Evolutionary conservation across 2,329 filamentous ascomycete species (phyloP), one percentile per base, ranked within the genome.

Genomic region (Diaporthe vaccinii): DNA sequence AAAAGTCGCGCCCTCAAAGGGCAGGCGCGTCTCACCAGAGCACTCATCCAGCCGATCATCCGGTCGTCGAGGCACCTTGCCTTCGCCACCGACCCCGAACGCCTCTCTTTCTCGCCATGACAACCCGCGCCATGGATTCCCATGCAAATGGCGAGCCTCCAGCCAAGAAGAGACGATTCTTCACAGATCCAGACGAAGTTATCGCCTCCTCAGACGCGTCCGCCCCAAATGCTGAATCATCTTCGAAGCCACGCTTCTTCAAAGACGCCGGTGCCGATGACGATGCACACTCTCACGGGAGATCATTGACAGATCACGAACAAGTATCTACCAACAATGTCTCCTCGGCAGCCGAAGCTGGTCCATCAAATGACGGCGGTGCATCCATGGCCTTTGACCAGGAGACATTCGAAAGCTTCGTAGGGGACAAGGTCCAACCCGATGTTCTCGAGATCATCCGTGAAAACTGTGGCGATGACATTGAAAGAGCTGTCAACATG

Each of bases 401-500:
- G 74, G 86, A 86, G 44, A 87, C 85, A 0, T 92, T 94, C 73
- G 88, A 92, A 79, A 85, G 84, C 74, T 89, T 93, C 76, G 83
- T 93, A 31, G 91, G 91, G 49, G 87, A 89, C 74, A 88, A 89
- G 70, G 85, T 93, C 28, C 81, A 85, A 9, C 75, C 84, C 0
- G 85, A 90, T 34, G 82, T 86, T 0, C 79, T 93, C 67, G 82
- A 83, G 9, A 81, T 86, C 5, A 86, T 94, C 28, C 86, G 86
- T n/a, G 83, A 87, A 12, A 85, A 86, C 58, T 92, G 91, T 72
- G 88, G 88, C 34, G 84, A 89, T 72, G 86, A 91, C 76, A 85
- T 93, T 22, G 89, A 93, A 79, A 86, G 87, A 76, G 92, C 92
- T 9, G 89, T 93, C 74, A 93, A 93, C 75, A 93, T 93, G 89